Evolutionary conservation across 495 filamentous ascomycete species (phyloP).

Genomic region (Rostrohypoxylon terebratum): DNA sequence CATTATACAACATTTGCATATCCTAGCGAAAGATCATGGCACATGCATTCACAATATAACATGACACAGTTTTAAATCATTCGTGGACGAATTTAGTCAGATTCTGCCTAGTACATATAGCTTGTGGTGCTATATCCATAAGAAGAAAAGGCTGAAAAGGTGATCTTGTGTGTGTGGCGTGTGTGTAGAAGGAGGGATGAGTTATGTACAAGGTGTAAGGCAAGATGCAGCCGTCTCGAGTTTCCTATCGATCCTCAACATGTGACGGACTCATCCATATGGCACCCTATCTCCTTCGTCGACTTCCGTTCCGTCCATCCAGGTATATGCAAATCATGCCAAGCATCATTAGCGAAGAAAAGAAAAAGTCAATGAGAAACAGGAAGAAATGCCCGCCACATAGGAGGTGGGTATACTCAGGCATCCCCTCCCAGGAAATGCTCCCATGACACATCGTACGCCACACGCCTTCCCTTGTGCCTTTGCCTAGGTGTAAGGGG

Average conservation of each 20-base stretch:
- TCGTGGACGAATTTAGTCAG: slow-evolving; percentile 14
- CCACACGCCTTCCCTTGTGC: slow-evolving; percentile 29
- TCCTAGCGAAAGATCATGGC: not conserved
- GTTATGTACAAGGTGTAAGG: slow-evolving; percentile 37
- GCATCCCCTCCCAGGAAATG: slow-evolving; percentile 28
- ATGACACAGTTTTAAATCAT: not conserved
- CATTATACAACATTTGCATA: not conserved
- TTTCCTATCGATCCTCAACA: slow-evolving; percentile 10
- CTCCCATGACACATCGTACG: slow-evolving; percentile 38
- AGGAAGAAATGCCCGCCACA: slow-evolving; percentile 4
- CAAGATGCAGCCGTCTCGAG: not conserved
- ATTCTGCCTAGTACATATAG: slow-evolving; percentile 33
- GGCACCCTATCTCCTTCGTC: slow-evolving; percentile 16
- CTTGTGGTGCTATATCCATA: slow-evolving; percentile 27
- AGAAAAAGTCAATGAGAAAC: slow-evolving; percentile 18
- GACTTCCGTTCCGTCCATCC: slow-evolving; percentile 36
- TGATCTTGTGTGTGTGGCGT: slow-evolving; percentile 3
- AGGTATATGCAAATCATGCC: slow-evolving; percentile 44
- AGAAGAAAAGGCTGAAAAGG: slow-evolving; percentile 8
- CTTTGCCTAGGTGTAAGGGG: slow-evolving; percentile 18
- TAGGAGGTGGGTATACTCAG: slow-evolving; percentile 34
- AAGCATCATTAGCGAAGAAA: slow-evolving; percentile 36
- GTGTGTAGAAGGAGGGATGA: not conserved
- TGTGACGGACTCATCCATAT: slow-evolving; percentile 26
- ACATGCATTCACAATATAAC: not conserved